Evolutionary conservation across 768 basidiomycete species (phyloP), one percentile per base, ranked within the genome.

Genomic region (Porpolomopsis calyptriformis): DNA sequence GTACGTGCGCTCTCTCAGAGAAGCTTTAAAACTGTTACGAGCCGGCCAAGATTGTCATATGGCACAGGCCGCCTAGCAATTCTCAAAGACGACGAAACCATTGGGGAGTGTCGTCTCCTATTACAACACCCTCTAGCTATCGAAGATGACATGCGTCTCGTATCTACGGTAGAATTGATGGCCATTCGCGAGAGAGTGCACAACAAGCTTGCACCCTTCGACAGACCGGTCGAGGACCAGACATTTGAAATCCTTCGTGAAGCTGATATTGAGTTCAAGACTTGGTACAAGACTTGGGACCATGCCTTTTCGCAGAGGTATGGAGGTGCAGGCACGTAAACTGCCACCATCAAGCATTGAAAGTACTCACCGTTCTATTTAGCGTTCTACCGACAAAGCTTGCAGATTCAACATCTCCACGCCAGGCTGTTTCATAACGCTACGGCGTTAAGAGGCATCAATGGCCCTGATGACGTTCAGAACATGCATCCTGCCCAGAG

Each of bases 31-130:
- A 10, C 27, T 19, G 19, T 41, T 23, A 2, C 14, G 14, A 40
- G 23, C 14, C 25, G 38, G 37, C 20, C n/a, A 52, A 94, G 91
- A 57, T 73, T 97, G 63, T 93, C 91, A 0, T 97, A 93, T 55
- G 93, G 92, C 3, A 94, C 87, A 33, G 92, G 92, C 8, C 82
- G 92, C 27, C 91, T 92, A 1, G 88, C 91, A 0, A 89, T 96
- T 37, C 68, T 96, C 23, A 85, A 87, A 56, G 89, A 94, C 49
- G 92, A 97, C 54, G 91, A 93, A 59, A 85, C 88, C 42, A 91
- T 97, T 48, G 74, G 71, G 56, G 77, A 86, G 49, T 89, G 86
- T 53, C 78, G 84, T 27, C 68, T 81, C 38, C 71, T 97, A 16
- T 66, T 96, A 19, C 78, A 81, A 52, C 92, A 96, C 60, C 92